Conservation (phyloP, 164 flowering plant genomes). For the Vitis amurensis region DNA sequence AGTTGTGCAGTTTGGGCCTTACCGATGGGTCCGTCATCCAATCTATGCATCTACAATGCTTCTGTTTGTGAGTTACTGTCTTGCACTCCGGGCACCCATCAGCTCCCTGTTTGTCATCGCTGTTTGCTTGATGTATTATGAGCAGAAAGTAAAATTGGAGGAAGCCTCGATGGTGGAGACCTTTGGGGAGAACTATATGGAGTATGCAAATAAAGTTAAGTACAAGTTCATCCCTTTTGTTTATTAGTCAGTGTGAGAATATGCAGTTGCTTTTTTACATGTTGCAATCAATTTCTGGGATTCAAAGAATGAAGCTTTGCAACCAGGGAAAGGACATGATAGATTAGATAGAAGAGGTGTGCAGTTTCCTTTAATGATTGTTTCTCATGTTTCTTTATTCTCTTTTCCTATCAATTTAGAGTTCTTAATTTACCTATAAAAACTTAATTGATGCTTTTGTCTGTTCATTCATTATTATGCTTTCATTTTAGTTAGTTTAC, state of each 20-base stretch:
- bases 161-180: slow-evolving; percentile 72
- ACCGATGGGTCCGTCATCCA: slow-evolving; percentile 89
- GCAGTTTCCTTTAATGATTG: no score
- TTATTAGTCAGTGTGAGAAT: slow-evolving; percentile 44
- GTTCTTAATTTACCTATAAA: no score
- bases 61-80: slow-evolving; percentile 60
- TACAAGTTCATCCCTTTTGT: slow-evolving; percentile 84
- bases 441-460: no score
- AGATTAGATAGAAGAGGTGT: not conserved
- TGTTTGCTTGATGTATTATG: slow-evolving; percentile 67
- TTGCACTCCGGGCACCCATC: slow-evolving; percentile 78
- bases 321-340: not conserved
- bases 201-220: slow-evolving; percentile 64
- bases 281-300: slow-evolving; percentile 3
- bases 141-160: slow-evolving; percentile 73
- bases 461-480: no score
- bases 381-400: no score
- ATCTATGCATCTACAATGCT: slow-evolving; percentile 80
- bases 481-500: no score
- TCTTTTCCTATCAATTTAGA: no score
- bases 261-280: slow-evolving; percentile 5
- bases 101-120: slow-evolving; percentile 53
- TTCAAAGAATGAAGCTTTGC: slow-evolving; percentile 1
- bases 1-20: slow-evolving; percentile 94
- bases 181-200: slow-evolving; percentile 68